Evolutionary conservation across 805 yeast species (phyloP).

Genomic region (Ogataea paradorogensis): DNA sequence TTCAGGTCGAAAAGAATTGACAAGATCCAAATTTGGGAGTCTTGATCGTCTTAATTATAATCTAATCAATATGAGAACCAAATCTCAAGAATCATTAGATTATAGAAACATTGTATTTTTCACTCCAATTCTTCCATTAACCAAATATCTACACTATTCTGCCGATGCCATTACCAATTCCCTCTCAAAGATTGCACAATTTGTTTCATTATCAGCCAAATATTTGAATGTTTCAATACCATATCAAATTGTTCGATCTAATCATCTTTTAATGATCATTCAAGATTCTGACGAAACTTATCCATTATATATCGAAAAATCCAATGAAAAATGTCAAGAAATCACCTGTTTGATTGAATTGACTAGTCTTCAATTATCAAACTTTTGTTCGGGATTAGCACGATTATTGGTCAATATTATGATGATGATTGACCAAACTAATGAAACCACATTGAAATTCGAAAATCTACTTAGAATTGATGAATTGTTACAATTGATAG

Average conservation of each 20-base stretch:
- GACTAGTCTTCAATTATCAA: constrained; percentile 16
- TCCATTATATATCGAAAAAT: constrained; percentile 7
- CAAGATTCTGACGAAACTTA: constrained; percentile 5
- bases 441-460: constrained; percentile 8
- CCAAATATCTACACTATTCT: constrained; percentile 19
- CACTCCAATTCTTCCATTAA: constrained; percentile 28
- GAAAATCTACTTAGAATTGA: constrained; percentile 21
- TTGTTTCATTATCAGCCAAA: constrained; percentile 16
- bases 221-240: constrained; percentile 23
- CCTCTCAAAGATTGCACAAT: constrained; percentile 18
- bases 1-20: not conserved
- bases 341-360: constrained; percentile 17
- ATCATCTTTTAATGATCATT: constrained; percentile 11
- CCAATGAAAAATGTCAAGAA: constrained; percentile 7
- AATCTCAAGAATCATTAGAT: constrained; percentile 4
- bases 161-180: constrained; percentile 23
- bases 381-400: constrained; percentile 20
- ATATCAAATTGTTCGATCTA: constrained; percentile 16
- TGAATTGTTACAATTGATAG: constrained; percentile 11
- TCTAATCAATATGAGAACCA: constrained; percentile 10
- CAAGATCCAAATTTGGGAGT: constrained; percentile 1
- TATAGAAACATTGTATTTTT: constrained; percentile 20
- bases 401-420: constrained; percentile 22
- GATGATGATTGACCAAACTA: constrained; percentile 6
- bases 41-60: constrained; percentile 15